Evolutionary conservation across 148 eudicot species (phyloP).

Genomic region (Spergularia marina): DNA sequence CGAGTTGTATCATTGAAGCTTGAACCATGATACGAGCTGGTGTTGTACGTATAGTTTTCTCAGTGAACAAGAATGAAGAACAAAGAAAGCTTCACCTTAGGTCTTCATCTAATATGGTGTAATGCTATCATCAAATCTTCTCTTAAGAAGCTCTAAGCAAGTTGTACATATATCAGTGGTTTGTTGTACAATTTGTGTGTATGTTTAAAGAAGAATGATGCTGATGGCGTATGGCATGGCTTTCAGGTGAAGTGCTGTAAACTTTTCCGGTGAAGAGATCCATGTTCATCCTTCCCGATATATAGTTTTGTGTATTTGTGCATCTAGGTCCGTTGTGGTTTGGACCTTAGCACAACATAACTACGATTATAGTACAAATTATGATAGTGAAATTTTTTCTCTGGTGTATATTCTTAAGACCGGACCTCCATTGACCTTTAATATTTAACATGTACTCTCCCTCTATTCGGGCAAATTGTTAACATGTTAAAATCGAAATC

Average conservation of each 20-base stretch:
- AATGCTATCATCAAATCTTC: conserved; percentile 16
- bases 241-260: conserved; percentile 11
- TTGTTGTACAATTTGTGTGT: conserved; percentile 27
- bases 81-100: conserved; percentile 4
- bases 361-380: neutral
- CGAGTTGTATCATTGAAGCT: conserved; percentile 94
- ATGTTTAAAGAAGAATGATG: conserved; percentile 22
- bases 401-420: neutral
- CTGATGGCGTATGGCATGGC: conserved; percentile 13
- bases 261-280: conserved; percentile 8
- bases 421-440: too few species aligned
- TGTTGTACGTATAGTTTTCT: conserved; percentile 29
- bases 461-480: too few species aligned
- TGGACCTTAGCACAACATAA: neutral
- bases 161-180: conserved; percentile 21
- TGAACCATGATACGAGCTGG: conserved; percentile 57
- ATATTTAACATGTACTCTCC: too few species aligned
- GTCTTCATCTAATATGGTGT: conserved; percentile 18
- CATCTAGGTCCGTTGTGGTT: neutral
- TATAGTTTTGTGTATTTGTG: conserved; percentile 15
- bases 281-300: conserved; percentile 16
- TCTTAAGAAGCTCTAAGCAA: conserved; percentile 15
- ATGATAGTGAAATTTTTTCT: neutral
- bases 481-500: too few species aligned
- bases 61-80: conserved; percentile 19